phyloP scores from a whole-genome alignment of 2,329 filamentous ascomycete species.

The Aspergillus eucalypticola region DNA sequence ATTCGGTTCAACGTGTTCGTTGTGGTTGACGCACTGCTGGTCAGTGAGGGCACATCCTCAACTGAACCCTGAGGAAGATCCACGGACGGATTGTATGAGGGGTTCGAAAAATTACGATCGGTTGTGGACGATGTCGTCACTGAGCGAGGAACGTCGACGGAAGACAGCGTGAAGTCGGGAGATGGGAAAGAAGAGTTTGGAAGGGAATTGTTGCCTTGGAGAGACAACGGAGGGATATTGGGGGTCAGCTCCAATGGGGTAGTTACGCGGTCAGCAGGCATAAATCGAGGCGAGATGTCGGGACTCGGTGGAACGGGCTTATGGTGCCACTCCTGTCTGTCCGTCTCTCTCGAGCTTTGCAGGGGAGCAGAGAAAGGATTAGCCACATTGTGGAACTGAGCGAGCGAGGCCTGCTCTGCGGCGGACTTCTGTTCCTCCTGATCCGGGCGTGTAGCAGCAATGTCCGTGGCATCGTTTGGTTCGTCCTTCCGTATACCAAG shows the following conservation, averaged over 20 bases:
- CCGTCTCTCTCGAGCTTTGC: constrained; percentile 31
- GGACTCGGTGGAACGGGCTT: constrained; percentile 33
- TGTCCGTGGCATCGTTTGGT: constrained; percentile 5
- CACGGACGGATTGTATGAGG: constrained; percentile 38
- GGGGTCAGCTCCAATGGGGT: constrained; percentile 45
- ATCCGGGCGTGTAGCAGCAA: neutral
- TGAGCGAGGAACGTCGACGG: constrained; percentile 45
- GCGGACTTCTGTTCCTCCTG: constrained; percentile 3
- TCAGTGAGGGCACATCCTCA: constrained; percentile 53
- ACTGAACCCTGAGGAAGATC: constrained; percentile 46
- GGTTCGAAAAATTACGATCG: constrained; percentile 41
- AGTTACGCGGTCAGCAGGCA: constrained; percentile 40
- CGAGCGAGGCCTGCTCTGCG: constrained; percentile 9
- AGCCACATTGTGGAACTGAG: constrained; percentile 18
- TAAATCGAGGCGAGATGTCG: constrained; percentile 38
- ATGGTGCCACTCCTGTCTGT: constrained; percentile 32
- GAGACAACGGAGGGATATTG: constrained; percentile 42
- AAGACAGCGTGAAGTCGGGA: constrained; percentile 42
- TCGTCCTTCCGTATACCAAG: constrained; percentile 32
- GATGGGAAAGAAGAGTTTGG: constrained; percentile 49
- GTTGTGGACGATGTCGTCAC: constrained; percentile 44
- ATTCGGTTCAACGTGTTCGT: constrained; percentile 46
- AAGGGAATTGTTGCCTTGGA: constrained; percentile 39
- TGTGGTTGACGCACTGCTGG: constrained; percentile 51
- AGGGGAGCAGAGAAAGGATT: constrained; percentile 27